Percentiles rank a stretch among this genome's conserved stretches.
phyloP scores from a whole-genome alignment of 2,329 filamentous ascomycete species.

The Graphilbum ipis-grandicollis region DNA sequence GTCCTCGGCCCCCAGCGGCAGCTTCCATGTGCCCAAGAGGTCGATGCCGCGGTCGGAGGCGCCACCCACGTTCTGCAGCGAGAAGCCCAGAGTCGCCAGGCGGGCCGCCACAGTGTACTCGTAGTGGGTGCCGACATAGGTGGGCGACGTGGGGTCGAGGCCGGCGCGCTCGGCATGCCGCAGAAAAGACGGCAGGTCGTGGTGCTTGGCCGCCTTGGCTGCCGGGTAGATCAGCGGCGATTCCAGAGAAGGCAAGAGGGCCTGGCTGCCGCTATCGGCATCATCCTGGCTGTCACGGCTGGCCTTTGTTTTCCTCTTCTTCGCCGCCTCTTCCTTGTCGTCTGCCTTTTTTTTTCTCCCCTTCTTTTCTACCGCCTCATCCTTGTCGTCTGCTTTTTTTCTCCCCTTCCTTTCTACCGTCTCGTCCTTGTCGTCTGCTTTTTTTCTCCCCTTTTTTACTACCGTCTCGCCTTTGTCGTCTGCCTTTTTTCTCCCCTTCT shows the following conservation, averaged over 20 bases:
- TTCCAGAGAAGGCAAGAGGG: not conserved
- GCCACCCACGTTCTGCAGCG: constrained; percentile 47
- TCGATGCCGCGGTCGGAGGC: constrained; percentile 56
- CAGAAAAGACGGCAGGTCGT: constrained; percentile 47
- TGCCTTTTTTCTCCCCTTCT: too few relatives aligned
- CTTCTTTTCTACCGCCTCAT: too few relatives aligned
- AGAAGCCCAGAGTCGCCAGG: constrained; percentile 44
- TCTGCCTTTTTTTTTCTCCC: too few relatives aligned
- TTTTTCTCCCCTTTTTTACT: too few relatives aligned
- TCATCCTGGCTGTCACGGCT: too few relatives aligned
- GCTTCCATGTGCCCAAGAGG: constrained; percentile 51
- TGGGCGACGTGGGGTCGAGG: constrained; percentile 36
- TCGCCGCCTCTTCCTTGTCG: too few relatives aligned
- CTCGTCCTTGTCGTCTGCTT: too few relatives aligned
- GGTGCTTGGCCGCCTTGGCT: constrained; percentile 31
- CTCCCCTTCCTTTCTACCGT: too few relatives aligned
- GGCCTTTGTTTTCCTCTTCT: too few relatives aligned
- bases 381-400: too few relatives aligned
- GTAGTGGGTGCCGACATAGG: constrained; percentile 58
- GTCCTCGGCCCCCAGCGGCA: constrained; percentile 22
- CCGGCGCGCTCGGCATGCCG: constrained; percentile 40
- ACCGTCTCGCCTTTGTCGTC: too few relatives aligned
- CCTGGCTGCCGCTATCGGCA: not conserved
- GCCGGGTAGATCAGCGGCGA: constrained; percentile 23
- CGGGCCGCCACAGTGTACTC: constrained; percentile 49